Evolutionary conservation across 2,329 filamentous ascomycete genomes (phyloP), one percentile per base, ranked within the genome.

Genomic region (Pseudocercospora fuligena): DNA sequence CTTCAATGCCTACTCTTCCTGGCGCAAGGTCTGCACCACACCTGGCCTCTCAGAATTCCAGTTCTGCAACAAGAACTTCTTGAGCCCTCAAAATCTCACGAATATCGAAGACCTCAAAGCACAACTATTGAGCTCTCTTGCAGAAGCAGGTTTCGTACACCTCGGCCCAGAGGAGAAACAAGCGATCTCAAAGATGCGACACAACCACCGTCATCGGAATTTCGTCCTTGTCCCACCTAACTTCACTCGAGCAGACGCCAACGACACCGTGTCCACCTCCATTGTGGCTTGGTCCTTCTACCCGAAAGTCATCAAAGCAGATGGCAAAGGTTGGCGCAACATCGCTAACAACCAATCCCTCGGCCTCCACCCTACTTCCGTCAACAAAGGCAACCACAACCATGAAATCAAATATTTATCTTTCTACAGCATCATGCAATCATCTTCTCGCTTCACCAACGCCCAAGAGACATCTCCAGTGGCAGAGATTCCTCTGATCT

Each of bases 351-450:
- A 96, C 77, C 94, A 98, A 78, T 87, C 88, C 53, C 93, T 99
- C 72, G 93, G 89, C 65, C 82, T 99, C 21, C 93, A 97, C 72
- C 92, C 93, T 0, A 92, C 90, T 0, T 97, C 93, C 0, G 92
- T 99, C 71, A 98, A 98, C 78, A 93, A 93, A 76, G 83, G 83
- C 66, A 82, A 84, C 56, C 65, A 74, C 16, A 60, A 71, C 5
- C 60, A 71, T 0, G 73, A 75, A 1, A 82, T 93, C 46, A 90
- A 89, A 75, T 98, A 92, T 89, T 82, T 99, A 53, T 95, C 92
- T 0, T 99, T 97, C 78, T 98, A 98, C 81, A 92, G 97, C 78
- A 97, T 98, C 70, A 97, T 98, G 92, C 94, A 97, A 78, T 91
- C 91, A 2, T 93, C 83, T 81, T 92, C 89, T 86, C 86, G 86